Evolutionary conservation across 1,139 yeast genomes (phyloP), one percentile per base, ranked within the genome.

Genomic region (Yamadazyma dendronema): DNA sequence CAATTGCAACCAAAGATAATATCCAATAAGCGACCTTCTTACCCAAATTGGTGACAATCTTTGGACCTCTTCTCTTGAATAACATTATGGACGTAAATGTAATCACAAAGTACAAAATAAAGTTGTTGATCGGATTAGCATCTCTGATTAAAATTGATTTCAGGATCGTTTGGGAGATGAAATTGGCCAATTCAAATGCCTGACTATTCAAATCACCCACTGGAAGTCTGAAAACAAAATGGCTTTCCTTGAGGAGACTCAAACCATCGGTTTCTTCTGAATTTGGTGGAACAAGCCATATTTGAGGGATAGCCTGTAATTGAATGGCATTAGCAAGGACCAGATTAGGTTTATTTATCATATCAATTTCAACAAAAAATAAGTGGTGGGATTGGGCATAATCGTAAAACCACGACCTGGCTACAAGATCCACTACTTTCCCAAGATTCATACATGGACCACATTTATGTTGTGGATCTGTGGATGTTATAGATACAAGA

Each of bases 261-360:
- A 46, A 54, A 26, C 57, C 56, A 14, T 61, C 62, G 28, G 41
- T 47, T 16, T 54, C 54, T 15, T 39, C 40, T 27, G 38, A 27
- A 32, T 61, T 59, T 3, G 85, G 85, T 2, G 87, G 87, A 3
- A 77, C 69, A 3, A 83, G 61, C 78, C 88, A 78, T 9, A 81
- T 47, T 43, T 78, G 81, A 1, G 94, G 92, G 3, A 82, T 75
- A 3, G 77, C 61, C 4, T 56, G 57, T 38, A 83, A 52, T 3
- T 62, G 56, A 35, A 81, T 49, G 16, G 59, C 56, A 19, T 60
- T 54, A 42, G 77, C 74, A 10, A 68, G 39, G 4, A 43, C 51
- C 10, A 64, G 47, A 34, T 70, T 62, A 8, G 62, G 48, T 24
- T 66, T 62, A 28, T 70, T 67, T 3, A 57, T 54, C 17, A 78